phyloP scores from a whole-genome alignment of 345 rosid genomes.

The Xanthoceras sorbifolium region DNA sequence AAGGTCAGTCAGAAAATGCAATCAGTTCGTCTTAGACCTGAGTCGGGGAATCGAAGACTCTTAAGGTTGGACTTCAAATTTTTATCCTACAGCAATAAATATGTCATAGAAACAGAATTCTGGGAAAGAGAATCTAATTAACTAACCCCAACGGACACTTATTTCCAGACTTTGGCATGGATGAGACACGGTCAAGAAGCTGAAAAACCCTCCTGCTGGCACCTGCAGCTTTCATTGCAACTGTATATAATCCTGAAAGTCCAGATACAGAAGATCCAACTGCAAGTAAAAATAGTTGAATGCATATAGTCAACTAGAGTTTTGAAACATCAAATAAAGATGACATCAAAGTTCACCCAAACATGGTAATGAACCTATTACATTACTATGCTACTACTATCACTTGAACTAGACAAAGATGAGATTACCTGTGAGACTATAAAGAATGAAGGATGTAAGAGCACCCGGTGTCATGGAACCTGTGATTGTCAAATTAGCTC shows the following conservation, averaged over 20 bases:
- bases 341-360: neutral
- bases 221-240: conserved; percentile 98
- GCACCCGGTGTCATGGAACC: conserved; percentile 87
- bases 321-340: neutral
- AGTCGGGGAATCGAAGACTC: neutral
- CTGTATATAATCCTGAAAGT: conserved; percentile 74
- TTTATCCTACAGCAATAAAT: neutral
- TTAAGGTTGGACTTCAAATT: neutral
- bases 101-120: neutral
- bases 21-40: neutral
- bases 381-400: neutral
- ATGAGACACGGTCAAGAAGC: conserved; percentile 82
- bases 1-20: neutral
- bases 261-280: conserved; percentile 86
- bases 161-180: conserved; percentile 78
- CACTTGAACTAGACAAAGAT: conserved; percentile 5
- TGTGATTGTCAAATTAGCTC: conserved; percentile 80
- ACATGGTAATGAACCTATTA: neutral
- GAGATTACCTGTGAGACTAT: conserved; percentile 85
- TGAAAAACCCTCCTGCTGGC: conserved; percentile 94
- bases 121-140: conserved; percentile 17
- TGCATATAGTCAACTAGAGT: neutral
- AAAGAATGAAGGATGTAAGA: conserved; percentile 95
- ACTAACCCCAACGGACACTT: conserved; percentile 75
- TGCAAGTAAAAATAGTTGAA: conserved; percentile 35